phyloP scores from a whole-genome alignment of 2,329 filamentous ascomycete species.

The Coniella vitis region DNA sequence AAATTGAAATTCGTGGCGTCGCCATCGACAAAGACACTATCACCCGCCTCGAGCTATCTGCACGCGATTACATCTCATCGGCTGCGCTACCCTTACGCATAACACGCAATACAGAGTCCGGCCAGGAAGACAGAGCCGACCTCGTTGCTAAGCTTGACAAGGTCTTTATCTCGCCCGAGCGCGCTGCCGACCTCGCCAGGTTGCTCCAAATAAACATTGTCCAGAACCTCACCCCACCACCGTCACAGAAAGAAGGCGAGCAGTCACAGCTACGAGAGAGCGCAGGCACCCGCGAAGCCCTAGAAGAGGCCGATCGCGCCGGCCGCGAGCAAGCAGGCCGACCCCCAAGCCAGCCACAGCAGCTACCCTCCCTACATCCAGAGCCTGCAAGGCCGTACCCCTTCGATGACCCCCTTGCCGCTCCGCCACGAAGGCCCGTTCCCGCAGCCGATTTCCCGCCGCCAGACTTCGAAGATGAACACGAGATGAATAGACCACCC shows the following conservation, averaged over 20 bases:
- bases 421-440: slow-evolving; percentile 52
- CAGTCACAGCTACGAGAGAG: slow-evolving; percentile 42
- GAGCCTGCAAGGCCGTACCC: slow-evolving; percentile 52
- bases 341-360: slow-evolving; percentile 29
- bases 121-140: slow-evolving; percentile 41
- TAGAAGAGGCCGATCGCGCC: slow-evolving; percentile 34
- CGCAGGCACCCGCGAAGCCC: slow-evolving; percentile 33
- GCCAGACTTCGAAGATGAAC: slow-evolving; percentile 89
- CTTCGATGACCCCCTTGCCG: slow-evolving; percentile 59
- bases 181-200: slow-evolving; percentile 60
- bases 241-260: slow-evolving; percentile 68
- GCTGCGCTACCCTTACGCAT: slow-evolving; percentile 51
- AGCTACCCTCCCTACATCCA: slow-evolving; percentile 44
- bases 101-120: slow-evolving; percentile 33
- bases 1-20: slow-evolving; percentile 76
- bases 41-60: slow-evolving; percentile 65
- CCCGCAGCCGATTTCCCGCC: slow-evolving; percentile 73
- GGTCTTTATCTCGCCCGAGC: slow-evolving; percentile 67
- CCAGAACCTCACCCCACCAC: slow-evolving; percentile 71
- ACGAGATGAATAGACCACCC: slow-evolving; percentile 67
- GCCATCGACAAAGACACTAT: slow-evolving; percentile 77
- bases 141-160: slow-evolving; percentile 44
- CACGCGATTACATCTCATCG: slow-evolving; percentile 67
- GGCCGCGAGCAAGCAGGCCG: slow-evolving; percentile 16
- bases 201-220: slow-evolving; percentile 74